Conservation (phyloP, 352 stramenopile genomes). For the Globisporangium acanthophoron region DNA sequence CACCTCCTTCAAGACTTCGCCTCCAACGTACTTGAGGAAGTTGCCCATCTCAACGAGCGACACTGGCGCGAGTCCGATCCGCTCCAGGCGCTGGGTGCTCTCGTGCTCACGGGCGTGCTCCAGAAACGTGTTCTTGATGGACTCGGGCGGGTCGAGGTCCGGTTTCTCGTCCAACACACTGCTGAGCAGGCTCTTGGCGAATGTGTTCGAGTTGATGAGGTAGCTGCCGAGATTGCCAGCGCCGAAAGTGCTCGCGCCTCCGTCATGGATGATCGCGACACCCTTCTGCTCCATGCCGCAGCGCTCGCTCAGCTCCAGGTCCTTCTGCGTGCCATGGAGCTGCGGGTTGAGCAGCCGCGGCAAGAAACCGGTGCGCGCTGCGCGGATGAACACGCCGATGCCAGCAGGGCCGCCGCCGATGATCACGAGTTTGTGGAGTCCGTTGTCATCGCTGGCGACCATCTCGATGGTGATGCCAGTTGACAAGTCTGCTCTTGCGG, state of each 20-base stretch:
- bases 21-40: slow-evolving; percentile 58
- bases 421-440: slow-evolving; percentile 68
- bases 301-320: slow-evolving; percentile 29
- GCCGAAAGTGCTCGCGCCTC: slow-evolving; percentile 44
- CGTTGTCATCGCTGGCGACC: slow-evolving; percentile 12
- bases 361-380: slow-evolving; percentile 54
- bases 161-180: slow-evolving; percentile 78
- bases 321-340: slow-evolving; percentile 31
- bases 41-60: slow-evolving; percentile 57
- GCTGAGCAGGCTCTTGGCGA: slow-evolving; percentile 60
- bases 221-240: slow-evolving; percentile 69
- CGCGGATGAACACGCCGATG: slow-evolving; percentile 71
- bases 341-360: slow-evolving; percentile 42
- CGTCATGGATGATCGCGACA: slow-evolving; percentile 59
- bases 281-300: slow-evolving; percentile 49
- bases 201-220: slow-evolving; percentile 86
- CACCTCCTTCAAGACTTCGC: slow-evolving; percentile 40
- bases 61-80: slow-evolving; percentile 40
- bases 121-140: slow-evolving; percentile 67
- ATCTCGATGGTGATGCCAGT: background rate
- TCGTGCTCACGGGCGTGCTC: slow-evolving; percentile 44
- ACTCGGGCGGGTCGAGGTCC: slow-evolving; percentile 69
- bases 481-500: too few species aligned
- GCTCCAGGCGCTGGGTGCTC: slow-evolving; percentile 48
- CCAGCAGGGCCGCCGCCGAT: slow-evolving; percentile 65